Evolutionary conservation across 2,329 filamentous ascomycete genomes (phyloP).

Genomic region (Pseudomassariella vexata): DNA sequence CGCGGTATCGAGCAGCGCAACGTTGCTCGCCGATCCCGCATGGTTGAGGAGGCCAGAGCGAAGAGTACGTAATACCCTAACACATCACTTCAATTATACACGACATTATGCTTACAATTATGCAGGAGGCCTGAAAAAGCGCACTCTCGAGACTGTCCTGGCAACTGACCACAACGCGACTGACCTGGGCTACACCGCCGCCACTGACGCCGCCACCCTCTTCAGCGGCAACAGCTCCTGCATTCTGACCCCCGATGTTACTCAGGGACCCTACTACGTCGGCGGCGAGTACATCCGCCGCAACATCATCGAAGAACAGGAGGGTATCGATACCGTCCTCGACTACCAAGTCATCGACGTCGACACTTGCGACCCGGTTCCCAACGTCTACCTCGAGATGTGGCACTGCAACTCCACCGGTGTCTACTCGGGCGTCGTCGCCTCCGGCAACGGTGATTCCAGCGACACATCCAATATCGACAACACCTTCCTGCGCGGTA

Average conservation of each 20-base stretch:
- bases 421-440: conserved; percentile 39
- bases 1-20: conserved; percentile 39
- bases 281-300: conserved; percentile 43
- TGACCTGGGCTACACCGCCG: conserved; percentile 21
- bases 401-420: conserved; percentile 43
- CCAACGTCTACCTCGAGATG: conserved; percentile 43
- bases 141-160: conserved; percentile 24
- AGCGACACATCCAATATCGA: conserved; percentile 30
- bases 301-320: conserved; percentile 40
- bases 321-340: conserved; percentile 41
- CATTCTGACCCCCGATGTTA: conserved; percentile 44
- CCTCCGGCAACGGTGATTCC: conserved; percentile 34
- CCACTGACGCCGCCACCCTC: conserved; percentile 27
- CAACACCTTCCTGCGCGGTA: conserved; percentile 33
- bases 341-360: conserved; percentile 50
- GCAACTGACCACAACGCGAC: conserved; percentile 23
- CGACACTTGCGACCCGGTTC: conserved; percentile 45
- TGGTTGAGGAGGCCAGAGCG: conserved; percentile 22
- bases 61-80: no score
- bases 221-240: conserved; percentile 39
- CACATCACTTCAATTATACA: no score
- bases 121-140: conserved; percentile 13
- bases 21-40: conserved; percentile 35
- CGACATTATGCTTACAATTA: background rate
- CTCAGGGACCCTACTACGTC: conserved; percentile 50